phyloP scores from a whole-genome alignment of 495 filamentous ascomycete species.

The Neurospora sp. region DNA sequence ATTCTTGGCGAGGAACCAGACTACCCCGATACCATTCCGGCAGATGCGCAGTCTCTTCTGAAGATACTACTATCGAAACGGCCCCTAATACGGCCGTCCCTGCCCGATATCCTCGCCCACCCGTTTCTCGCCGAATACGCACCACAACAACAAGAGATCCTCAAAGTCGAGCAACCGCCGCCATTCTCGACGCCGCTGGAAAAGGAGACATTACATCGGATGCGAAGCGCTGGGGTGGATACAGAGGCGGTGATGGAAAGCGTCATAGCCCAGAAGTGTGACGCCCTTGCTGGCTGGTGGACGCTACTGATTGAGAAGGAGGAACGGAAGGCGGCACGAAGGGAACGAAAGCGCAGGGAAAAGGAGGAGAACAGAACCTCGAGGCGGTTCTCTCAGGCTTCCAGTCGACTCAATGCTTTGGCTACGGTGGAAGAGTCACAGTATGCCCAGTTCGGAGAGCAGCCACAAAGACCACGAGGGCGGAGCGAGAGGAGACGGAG shows the following conservation, averaged over 20 bases:
- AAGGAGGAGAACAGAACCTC: slow-evolving; percentile 74
- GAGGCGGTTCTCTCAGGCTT: slow-evolving; percentile 74
- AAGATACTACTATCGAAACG: slow-evolving; percentile 76
- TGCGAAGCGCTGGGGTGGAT: slow-evolving; percentile 91
- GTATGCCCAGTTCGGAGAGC: slow-evolving; percentile 25
- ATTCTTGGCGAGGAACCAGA: slow-evolving; percentile 77
- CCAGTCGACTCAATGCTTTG: slow-evolving; percentile 69
- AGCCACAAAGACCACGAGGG: slow-evolving; percentile 48
- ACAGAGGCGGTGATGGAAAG: slow-evolving; percentile 92
- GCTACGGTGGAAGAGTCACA: slow-evolving; percentile 59
- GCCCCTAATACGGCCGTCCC: slow-evolving; percentile 68
- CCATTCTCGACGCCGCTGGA: slow-evolving; percentile 84
- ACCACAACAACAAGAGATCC: slow-evolving; percentile 78
- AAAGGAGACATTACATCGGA: slow-evolving; percentile 82
- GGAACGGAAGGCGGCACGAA: slow-evolving; percentile 73
- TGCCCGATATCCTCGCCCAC: slow-evolving; percentile 83
- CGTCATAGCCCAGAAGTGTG: slow-evolving; percentile 80
- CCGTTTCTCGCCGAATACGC: slow-evolving; percentile 85
- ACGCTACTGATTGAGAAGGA: slow-evolving; percentile 91
- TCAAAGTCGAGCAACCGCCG: slow-evolving; percentile 72
- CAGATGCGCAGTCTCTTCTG: slow-evolving; percentile 66
- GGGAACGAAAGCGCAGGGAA: slow-evolving; percentile 79
- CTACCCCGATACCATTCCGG: slow-evolving; percentile 70
- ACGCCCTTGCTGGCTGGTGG: slow-evolving; percentile 93
- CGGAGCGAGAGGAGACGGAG: slow-evolving; percentile 38